Base-by-base conservation (phyloP, 225 moss, liverwort and hornwort species). In the Climacium dendroides region DNA sequence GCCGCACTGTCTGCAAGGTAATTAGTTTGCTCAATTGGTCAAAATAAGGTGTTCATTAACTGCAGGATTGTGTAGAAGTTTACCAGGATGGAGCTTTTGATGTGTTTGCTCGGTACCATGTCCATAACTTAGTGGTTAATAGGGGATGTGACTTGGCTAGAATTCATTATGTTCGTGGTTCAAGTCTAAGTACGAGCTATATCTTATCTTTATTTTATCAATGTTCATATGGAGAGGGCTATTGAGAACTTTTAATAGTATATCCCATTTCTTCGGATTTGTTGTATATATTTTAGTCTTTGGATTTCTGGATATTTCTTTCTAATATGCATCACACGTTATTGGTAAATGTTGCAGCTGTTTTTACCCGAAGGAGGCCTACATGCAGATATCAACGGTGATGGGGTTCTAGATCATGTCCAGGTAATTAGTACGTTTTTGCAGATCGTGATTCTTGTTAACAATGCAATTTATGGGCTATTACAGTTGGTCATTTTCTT, bases 381-480 rank as follows among this genome's bases (percentile, higher is more conserved):
- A 78, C 98, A 98, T 88, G 98, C 98, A 63, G 98, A 98, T 84
- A 91, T 98, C 67, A 98, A 98, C 72, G 97, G 98, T 81, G 98
- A 98, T 93, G 98, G 98, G 85, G 96, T 98, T 72, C 89, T 98
- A 84, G 98, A 98, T 88, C 98, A 98, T 88, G 97, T 98, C 43
- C 98, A 97, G 96, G 97, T 97, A 70, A 88, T 48, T 88, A 79
- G 50, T 19, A n/a, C 43, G 45, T 64, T 78, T 78, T 85, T 50
- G 53, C 61, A 80, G 79, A 70, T 61, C 73, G 66, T 74, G 66
- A 41, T 66, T 50, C 55, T 15, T 58, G 20, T 72, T 35, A 59
- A 53, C 35, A 47, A 57, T 63, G 37, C 70, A 76, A n/a, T 80
- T 86, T 53, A 75, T 75, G 71, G 34, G 20, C 43, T 75, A 39